phyloP scores from a whole-genome alignment of 148 eudicot species.

The Chenopodium suecicum region DNA sequence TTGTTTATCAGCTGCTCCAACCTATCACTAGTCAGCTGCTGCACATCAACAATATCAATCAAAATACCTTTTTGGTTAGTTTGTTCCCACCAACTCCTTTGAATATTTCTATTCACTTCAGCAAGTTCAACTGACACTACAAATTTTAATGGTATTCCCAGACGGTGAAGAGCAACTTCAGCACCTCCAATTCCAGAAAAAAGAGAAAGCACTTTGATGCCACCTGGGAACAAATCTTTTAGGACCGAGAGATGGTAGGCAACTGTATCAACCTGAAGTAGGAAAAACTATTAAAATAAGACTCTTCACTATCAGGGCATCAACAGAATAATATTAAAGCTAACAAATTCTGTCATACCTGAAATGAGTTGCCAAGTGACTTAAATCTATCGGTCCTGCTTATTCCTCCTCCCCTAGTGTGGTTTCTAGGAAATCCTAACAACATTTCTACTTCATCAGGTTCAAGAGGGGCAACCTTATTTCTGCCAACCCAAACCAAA shows the following conservation, averaged over 20 bases:
- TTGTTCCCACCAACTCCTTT: conserved; percentile 92
- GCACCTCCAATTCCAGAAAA: conserved; percentile 96
- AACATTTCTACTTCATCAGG: conserved; percentile 89
- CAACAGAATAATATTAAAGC: background rate
- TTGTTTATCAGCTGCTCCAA: conserved; percentile 41
- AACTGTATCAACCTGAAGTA: conserved; percentile 80
- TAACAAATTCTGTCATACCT: conserved; percentile 37
- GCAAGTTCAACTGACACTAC: conserved; percentile 84
- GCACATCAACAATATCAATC: conserved; percentile 61
- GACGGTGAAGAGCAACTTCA: conserved; percentile 83
- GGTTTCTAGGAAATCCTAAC: conserved; percentile 83
- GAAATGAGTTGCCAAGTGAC: conserved; percentile 91
- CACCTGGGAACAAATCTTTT: conserved; percentile 61
- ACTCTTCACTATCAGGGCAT: background rate
- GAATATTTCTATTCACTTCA: conserved; percentile 64
- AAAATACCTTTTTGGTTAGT: conserved; percentile 70
- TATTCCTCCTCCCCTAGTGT: conserved; percentile 91
- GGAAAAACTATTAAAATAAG: background rate
- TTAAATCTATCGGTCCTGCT: conserved; percentile 86
- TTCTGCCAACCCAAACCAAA: conserved; percentile 86
- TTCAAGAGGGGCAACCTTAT: conserved; percentile 83
- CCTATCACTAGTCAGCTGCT: conserved; percentile 37
- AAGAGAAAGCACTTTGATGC: conserved; percentile 68
- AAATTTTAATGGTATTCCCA: conserved; percentile 61
- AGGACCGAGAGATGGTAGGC: conserved; percentile 87